Percentiles rank a stretch among this genome's conserved stretches.
Conservation (phyloP, 2,329 filamentous ascomycete species). For the Geosmithia morbida region DNA sequence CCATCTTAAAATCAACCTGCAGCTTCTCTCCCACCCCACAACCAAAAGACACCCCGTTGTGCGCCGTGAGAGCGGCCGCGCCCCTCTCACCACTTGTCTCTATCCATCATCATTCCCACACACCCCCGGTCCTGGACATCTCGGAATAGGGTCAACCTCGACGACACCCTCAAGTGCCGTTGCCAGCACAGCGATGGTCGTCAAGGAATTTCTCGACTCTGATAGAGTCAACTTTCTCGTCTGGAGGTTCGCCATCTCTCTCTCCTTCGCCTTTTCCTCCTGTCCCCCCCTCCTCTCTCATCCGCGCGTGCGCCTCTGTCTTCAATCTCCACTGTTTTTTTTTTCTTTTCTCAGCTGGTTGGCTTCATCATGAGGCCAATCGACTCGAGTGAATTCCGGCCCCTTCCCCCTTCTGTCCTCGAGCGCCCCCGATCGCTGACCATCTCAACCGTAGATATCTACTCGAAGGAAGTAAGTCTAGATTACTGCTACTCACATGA, state of each 20-base stretch:
- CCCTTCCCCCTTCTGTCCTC: neutral
- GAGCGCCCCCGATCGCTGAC: neutral
- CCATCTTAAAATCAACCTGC: too few relatives aligned
- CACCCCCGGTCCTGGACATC: neutral
- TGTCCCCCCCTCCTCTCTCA: neutral
- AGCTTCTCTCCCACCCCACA: neutral
- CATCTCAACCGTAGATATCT: conserved; percentile 32
- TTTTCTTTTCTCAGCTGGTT: neutral
- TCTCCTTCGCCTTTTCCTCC: conserved; percentile 6
- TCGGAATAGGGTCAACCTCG: neutral
- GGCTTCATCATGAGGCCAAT: neutral
- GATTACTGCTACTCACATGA: too few relatives aligned
- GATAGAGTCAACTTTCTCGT: conserved; percentile 57
- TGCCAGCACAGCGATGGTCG: conserved; percentile 23
- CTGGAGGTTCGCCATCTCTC: conserved; percentile 44
- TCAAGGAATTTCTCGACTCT: conserved; percentile 49
- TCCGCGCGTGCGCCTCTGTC: neutral
- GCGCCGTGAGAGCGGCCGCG: conserved; percentile 1
- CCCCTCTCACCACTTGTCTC: neutral
- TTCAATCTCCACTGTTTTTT: neutral
- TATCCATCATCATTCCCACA: neutral
- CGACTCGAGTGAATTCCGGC: too few relatives aligned
- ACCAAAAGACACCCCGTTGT: neutral
- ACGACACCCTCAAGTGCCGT: neutral
- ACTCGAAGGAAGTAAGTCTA: conserved; percentile 45